These are phyloP conservation scores for Neurospora sublineolata DNA, from an alignment of 495 filamentous ascomycete genomes.

Conservation along the genomic window DNA sequence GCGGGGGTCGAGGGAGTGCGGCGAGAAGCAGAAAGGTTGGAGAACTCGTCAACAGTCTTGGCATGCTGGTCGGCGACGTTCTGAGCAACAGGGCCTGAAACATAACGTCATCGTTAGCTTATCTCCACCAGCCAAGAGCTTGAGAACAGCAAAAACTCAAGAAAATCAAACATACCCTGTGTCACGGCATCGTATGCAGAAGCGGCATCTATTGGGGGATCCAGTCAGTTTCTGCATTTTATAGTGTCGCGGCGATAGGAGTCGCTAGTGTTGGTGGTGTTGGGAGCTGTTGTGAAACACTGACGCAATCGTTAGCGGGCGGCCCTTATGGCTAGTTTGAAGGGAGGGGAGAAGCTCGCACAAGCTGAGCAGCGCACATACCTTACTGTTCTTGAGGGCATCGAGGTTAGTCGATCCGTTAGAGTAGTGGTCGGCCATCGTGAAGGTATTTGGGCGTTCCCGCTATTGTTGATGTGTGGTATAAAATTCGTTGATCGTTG, in stretches of 20 bases:
- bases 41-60: constrained; percentile 63
- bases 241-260: not conserved
- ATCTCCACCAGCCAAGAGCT: not conserved
- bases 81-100: constrained; percentile 62
- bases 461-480: not conserved
- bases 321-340: constrained; percentile 1
- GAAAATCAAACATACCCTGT: not conserved
- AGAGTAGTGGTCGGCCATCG: constrained; percentile 20
- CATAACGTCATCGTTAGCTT: constrained; percentile 13
- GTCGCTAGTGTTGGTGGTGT: constrained; percentile 1
- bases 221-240: constrained; percentile 9
- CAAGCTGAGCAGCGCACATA: constrained; percentile 16
- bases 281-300: constrained; percentile 15
- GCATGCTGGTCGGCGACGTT: constrained; percentile 61
- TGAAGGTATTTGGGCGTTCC: constrained; percentile 9
- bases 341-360: not conserved
- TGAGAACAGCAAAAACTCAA: not conserved
- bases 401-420: constrained; percentile 17
- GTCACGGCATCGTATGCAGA: constrained; percentile 25
- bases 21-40: constrained; percentile 60
- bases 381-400: constrained; percentile 36
- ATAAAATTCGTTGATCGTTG: not conserved
- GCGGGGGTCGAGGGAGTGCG: constrained; percentile 55
- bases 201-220: constrained; percentile 23
- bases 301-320: constrained; percentile 19